A percentile compares a stretch with the other conserved stretches of the same genome.
phyloP scores from a whole-genome alignment of 1,284 basidiomycete genomes.

The Athelia sp. region DNA sequence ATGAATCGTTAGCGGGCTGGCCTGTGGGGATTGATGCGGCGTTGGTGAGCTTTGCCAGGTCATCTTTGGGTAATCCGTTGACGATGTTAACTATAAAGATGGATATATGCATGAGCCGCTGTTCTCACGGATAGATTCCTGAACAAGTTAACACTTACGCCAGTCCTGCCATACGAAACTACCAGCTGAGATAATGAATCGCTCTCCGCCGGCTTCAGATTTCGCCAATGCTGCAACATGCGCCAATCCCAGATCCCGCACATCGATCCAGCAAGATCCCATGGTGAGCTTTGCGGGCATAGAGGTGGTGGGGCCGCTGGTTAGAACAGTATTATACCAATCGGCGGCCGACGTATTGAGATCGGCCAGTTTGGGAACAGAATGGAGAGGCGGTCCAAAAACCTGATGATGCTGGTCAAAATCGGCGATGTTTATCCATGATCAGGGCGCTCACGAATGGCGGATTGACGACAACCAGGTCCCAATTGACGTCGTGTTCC shows the following conservation, averaged over 20 bases:
- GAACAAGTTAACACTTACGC: slow-evolving; percentile 14
- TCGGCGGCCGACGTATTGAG: slow-evolving; percentile 45
- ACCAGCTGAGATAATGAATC: slow-evolving; percentile 47
- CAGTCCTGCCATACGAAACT: slow-evolving; percentile 25
- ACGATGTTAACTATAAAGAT: too few relatives aligned
- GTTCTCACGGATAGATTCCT: too few relatives aligned
- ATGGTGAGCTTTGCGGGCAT: slow-evolving; percentile 14
- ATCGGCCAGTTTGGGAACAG: slow-evolving; percentile 34
- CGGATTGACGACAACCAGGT: slow-evolving; percentile 53
- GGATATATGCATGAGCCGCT: too few relatives aligned
- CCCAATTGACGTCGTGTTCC: slow-evolving; percentile 35
- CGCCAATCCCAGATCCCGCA: slow-evolving; percentile 56
- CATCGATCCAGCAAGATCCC: slow-evolving; percentile 49
- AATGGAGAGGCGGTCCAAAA: slow-evolving; percentile 42
- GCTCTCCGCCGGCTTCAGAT: slow-evolving; percentile 52
- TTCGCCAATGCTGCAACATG: slow-evolving; percentile 51
- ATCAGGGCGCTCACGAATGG: slow-evolving; percentile 38
- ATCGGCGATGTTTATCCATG: too few relatives aligned
- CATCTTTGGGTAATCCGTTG: too few relatives aligned
- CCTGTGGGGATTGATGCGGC: too few relatives aligned
- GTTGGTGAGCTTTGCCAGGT: too few relatives aligned
- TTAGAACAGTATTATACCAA: slow-evolving; percentile 26
- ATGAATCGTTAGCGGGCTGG: too few relatives aligned
- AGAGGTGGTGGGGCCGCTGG: slow-evolving; percentile 8
- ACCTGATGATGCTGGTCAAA: neutral